Evolutionary conservation across 225 moss, liverwort and hornwort genomes (phyloP).

Genomic region (Asterella californica): DNA sequence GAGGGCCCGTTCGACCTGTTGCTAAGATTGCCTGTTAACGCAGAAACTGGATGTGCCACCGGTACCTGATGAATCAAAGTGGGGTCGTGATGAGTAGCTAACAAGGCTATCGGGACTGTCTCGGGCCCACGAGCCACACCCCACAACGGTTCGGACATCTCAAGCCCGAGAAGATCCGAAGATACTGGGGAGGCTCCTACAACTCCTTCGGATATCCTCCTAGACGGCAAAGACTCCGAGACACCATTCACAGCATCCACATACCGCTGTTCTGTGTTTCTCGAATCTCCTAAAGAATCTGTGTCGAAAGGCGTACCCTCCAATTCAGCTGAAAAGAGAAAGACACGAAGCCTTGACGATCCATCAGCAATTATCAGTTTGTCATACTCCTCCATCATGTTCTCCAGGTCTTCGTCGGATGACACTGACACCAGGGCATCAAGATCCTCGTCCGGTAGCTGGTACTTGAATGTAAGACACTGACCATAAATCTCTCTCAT

Average conservation of each 20-base stretch:
- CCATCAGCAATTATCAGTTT: conserved; percentile 60
- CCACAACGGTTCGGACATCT: conserved; percentile 56
- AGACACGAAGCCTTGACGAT: conserved; percentile 79
- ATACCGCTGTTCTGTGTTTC: conserved; percentile 84
- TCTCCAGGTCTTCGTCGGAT: conserved; percentile 83
- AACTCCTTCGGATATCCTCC: conserved; percentile 51
- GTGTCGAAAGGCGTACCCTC: conserved; percentile 45
- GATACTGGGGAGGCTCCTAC: conserved; percentile 39
- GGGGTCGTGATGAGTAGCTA: conserved; percentile 75
- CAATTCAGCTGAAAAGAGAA: conserved; percentile 75
- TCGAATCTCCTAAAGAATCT: conserved; percentile 59
- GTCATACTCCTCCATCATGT: conserved; percentile 98
- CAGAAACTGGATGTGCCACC: conserved; percentile 57
- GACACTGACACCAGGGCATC: conserved; percentile 95
- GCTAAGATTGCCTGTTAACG: conserved; percentile 28
- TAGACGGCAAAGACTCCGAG: conserved; percentile 47
- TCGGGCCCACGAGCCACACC: conserved; percentile 54
- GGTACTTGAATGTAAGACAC: conserved; percentile 65
- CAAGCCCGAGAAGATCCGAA: conserved; percentile 48
- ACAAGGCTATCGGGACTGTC: conserved; percentile 55
- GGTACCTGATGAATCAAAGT: conserved; percentile 68
- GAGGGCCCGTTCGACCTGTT: conserved; percentile 38
- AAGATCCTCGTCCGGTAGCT: conserved; percentile 93
- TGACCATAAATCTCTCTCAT: conserved; percentile 67
- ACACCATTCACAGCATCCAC: conserved; percentile 96